Evolutionary conservation across 345 rosid genomes (phyloP), one percentile per base, ranked within the genome.

Genomic region (Xanthoceras sorbifolium): DNA sequence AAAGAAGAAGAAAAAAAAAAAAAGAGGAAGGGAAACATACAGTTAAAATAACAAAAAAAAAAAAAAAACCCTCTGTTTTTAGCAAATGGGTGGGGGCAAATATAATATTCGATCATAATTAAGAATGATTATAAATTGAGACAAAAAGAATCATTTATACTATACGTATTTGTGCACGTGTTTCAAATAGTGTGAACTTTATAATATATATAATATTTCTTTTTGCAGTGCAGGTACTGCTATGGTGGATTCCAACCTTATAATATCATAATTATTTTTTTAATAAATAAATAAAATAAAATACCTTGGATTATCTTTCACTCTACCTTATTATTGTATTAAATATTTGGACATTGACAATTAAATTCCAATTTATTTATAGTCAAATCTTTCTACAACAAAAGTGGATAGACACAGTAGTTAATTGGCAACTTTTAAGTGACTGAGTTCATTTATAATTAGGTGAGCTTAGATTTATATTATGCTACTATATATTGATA

Each of bases 181-280:
- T 23, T 44, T 26, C 20, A 18, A 57, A 25, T 60, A n/a, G n/a
- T 12, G 34, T 12, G 12, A 38, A 46, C 5, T 69, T 34, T 8
- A 28, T 23, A 0, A 11, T 72, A 9, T 26, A 38, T 77, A 3
- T 17, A 34, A 55, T 54, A 15, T 70, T 42, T 36, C 6, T 63
- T 25, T 22, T 26, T 7, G 57, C 0, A 50, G 25, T 1, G 71
- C 40, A 8, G 44, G 38, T 57, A 65, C 46, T n/a, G n/a, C n/a
- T n/a, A n/a, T n/a, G 70, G 44, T 67, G 73, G 44, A 71, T 64
- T 55, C 72, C 79, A 70, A 65, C 73, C 31, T 14, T 26, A 20
- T 73, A 64, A 65, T 40, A 31, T 23, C 42, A 11, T 36, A 65
- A n/a, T 63, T 61, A 28, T 5, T 25, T 64, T 69, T 50, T 23